These are phyloP conservation scores for Lichtheimia hyalospora DNA, from an alignment of 371 early-diverging fungal species.

Conservation along the genomic window DNA sequence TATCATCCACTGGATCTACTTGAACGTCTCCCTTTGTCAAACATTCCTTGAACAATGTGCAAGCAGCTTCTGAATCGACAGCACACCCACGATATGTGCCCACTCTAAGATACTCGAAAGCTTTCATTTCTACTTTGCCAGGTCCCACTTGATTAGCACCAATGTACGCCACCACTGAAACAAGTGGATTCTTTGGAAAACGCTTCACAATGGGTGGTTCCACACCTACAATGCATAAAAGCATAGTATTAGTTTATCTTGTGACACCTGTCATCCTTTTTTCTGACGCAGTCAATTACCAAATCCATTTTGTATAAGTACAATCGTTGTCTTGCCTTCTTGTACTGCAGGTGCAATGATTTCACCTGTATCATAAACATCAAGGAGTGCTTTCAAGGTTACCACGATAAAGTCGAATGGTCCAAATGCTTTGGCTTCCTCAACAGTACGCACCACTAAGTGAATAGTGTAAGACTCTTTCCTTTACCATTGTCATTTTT, in stretches of 20 bases:
- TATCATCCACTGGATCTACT: constrained; percentile 47
- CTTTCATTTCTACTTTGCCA: constrained; percentile 59
- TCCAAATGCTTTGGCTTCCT: constrained; percentile 31
- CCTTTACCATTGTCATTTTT: not conserved
- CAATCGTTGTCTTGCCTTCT: constrained; percentile 57
- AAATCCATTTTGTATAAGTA: constrained; percentile 86
- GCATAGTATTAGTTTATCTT: not conserved
- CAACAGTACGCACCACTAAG: constrained; percentile 51
- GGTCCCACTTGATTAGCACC: constrained; percentile 66
- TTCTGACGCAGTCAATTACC: constrained; percentile 27
- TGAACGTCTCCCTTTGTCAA: constrained; percentile 54
- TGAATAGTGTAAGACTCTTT: not conserved
- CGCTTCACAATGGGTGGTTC: constrained; percentile 64
- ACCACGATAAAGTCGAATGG: constrained; percentile 74
- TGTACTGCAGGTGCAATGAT: constrained; percentile 65
- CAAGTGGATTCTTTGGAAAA: constrained; percentile 69
- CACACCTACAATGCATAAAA: constrained; percentile 27
- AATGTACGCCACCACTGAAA: constrained; percentile 76
- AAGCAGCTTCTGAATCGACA: constrained; percentile 22
- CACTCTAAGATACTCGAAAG: constrained; percentile 26
- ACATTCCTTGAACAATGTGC: constrained; percentile 25
- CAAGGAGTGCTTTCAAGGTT: constrained; percentile 75
- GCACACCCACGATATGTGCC: constrained; percentile 25
- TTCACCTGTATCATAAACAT: constrained; percentile 57
- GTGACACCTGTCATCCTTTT: not conserved